Conservation (phyloP, 345 rosid genomes). For the Angophora floribunda region DNA sequence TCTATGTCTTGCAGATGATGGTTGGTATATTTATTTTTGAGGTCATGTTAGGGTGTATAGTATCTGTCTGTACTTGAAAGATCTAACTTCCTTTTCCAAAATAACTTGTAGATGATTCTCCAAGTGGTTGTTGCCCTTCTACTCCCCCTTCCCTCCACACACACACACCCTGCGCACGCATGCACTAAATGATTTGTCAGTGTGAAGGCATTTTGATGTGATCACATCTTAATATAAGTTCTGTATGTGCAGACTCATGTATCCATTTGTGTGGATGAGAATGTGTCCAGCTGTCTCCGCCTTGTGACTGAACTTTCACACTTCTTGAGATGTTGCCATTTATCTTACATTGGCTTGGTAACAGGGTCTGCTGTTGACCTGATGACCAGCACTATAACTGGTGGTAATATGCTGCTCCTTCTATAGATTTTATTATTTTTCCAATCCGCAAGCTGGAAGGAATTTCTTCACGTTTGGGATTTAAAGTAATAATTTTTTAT, state of each 20-base stretch:
- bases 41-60: neutral
- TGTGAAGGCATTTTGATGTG: neutral
- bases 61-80: neutral
- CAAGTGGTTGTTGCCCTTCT: neutral
- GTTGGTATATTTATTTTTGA: conserved; percentile 31
- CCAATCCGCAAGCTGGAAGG: neutral
- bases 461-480: neutral
- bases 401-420: conserved; percentile 24
- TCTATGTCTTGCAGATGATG: conserved; percentile 61
- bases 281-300: conserved; percentile 22
- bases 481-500: neutral
- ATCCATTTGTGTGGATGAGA: conserved; percentile 34
- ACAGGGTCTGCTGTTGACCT: conserved; percentile 49
- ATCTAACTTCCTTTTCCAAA: neutral
- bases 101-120: neutral
- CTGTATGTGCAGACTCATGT: conserved; percentile 50
- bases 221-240: conserved; percentile 6
- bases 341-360: conserved; percentile 58
- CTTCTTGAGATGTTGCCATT: conserved; percentile 42
- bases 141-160: neutral
- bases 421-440: neutral
- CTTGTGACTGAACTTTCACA: conserved; percentile 31
- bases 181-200: neutral
- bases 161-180: neutral
- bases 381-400: conserved; percentile 21